phyloP scores from a whole-genome alignment of 352 stramenopile species.

The Saprolegnia parasitica region DNA sequence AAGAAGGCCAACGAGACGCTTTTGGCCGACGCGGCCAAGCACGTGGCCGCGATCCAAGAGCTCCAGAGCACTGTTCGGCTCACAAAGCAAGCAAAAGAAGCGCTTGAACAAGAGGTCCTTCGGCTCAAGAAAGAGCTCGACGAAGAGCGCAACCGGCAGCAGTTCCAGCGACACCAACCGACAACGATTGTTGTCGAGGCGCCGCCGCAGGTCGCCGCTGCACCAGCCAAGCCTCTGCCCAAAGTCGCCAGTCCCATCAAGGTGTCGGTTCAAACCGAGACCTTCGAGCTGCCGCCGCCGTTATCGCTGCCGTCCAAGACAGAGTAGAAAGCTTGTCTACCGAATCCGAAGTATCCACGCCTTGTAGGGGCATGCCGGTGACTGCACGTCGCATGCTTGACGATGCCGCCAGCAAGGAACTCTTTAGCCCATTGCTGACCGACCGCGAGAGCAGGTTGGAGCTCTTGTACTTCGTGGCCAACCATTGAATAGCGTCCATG shows the following conservation, averaged over 20 bases:
- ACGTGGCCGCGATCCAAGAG: constrained; percentile 72
- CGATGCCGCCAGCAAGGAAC: background rate
- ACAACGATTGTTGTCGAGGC: constrained; percentile 36
- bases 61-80: constrained; percentile 81
- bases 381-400: background rate
- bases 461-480: no score
- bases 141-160: constrained; percentile 53
- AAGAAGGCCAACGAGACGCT: constrained; percentile 65
- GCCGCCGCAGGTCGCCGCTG: constrained; percentile 22
- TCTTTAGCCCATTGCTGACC: background rate
- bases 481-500: background rate
- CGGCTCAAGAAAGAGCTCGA: constrained; percentile 57
- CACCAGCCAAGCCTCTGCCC: background rate
- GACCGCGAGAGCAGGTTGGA: background rate
- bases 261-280: background rate
- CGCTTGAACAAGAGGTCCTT: constrained; percentile 55
- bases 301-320: background rate
- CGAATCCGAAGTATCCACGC: background rate
- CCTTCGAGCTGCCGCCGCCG: background rate
- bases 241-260: background rate
- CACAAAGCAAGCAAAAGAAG: constrained; percentile 70
- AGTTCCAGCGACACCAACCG: constrained; percentile 11
- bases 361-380: background rate
- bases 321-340: background rate
- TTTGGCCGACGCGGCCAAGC: constrained; percentile 71